Percentiles rank a stretch among this genome's conserved stretches.
These are phyloP conservation scores for Aureobasidium namibiae DNA, from an alignment of 2,329 filamentous ascomycete genomes.

Conservation along the genomic window DNA sequence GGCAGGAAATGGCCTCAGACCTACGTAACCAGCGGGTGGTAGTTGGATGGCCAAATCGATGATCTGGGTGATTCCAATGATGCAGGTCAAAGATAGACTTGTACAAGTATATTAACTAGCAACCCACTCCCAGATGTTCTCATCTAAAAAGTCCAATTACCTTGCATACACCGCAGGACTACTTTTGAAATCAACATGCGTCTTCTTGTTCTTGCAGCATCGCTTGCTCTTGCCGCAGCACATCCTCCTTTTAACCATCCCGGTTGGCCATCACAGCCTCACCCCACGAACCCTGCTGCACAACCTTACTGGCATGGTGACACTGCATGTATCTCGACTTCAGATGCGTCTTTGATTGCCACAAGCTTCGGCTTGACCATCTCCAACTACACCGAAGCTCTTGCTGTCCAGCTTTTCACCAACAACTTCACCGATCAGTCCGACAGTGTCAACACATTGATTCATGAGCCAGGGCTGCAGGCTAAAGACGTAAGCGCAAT, in stretches of 20 bases:
- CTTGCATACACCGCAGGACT: background rate
- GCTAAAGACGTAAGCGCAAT: background rate
- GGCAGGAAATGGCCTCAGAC: no score
- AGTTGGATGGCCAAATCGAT: background rate
- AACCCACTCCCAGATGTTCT: background rate
- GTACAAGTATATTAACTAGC: background rate
- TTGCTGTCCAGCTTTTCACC: conserved; percentile 20
- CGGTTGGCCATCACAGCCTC: background rate
- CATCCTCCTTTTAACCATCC: background rate
- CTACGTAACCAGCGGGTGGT: background rate
- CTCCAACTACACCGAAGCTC: conserved; percentile 19
- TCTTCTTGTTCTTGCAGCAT: background rate
- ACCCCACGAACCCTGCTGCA: background rate
- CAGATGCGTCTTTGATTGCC: conserved; percentile 22
- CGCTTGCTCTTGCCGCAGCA: background rate
- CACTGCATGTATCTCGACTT: conserved; percentile 18
- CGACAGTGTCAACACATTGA: conserved; percentile 26
- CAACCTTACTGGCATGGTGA: background rate
- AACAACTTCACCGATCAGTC: conserved; percentile 25
- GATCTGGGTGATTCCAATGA: background rate
- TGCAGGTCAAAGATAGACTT: background rate
- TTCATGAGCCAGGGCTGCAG: conserved; percentile 10
- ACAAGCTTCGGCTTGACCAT: conserved; percentile 23
- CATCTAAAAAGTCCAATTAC: background rate
- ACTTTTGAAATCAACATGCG: background rate